Conservation (phyloP, 2,329 filamentous ascomycete genomes). For the Aureobasidium mangrovei region DNA sequence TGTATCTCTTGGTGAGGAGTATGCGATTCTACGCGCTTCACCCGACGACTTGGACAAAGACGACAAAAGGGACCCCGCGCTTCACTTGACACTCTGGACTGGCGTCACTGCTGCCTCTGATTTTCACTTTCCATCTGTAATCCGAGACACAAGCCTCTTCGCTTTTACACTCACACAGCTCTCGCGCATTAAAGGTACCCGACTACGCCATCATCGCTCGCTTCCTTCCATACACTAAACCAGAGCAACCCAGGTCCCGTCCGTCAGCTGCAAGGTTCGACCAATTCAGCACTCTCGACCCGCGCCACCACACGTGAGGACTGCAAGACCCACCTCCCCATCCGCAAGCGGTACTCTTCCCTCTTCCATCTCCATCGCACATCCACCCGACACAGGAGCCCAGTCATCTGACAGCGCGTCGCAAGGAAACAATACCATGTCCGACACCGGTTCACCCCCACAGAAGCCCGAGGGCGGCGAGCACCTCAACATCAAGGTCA, state of each 20-base stretch:
- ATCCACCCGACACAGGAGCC: neutral
- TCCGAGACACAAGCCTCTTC: neutral
- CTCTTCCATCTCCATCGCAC: neutral
- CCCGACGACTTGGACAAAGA: neutral
- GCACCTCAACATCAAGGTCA: slow-evolving; percentile 98
- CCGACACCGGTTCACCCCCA: slow-evolving; percentile 33
- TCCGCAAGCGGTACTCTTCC: neutral
- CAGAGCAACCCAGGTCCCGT: neutral
- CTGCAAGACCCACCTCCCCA: slow-evolving; percentile 12
- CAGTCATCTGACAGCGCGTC: slow-evolving; percentile 21
- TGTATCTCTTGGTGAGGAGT: no score
- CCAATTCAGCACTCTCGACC: neutral
- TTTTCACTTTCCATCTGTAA: neutral
- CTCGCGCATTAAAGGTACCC: neutral
- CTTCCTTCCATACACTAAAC: neutral
- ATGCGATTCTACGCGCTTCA: no score
- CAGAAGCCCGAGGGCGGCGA: slow-evolving; percentile 48
- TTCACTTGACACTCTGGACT: slow-evolving; percentile 6
- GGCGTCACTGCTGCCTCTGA: slow-evolving; percentile 9
- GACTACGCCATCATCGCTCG: neutral
- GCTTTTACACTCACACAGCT: neutral
- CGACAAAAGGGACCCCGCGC: slow-evolving; percentile 7
- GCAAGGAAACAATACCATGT: slow-evolving; percentile 42
- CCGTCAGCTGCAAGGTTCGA: neutral
- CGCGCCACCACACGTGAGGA: slow-evolving; percentile 10